phyloP scores from a whole-genome alignment of 352 stramenopile species.

The Phytophthora lateralis region DNA sequence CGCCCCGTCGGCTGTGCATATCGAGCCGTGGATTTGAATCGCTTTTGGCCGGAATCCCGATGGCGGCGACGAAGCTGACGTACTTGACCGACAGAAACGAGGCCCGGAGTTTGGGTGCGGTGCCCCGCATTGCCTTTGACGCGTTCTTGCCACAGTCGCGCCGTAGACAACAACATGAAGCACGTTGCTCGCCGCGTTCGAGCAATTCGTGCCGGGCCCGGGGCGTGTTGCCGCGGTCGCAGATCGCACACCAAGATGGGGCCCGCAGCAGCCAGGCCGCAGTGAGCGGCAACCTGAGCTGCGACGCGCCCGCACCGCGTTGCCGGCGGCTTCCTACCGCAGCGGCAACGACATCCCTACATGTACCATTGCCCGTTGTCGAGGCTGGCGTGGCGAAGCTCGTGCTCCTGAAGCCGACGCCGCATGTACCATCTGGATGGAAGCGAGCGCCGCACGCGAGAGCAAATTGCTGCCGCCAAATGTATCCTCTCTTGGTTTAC shows the following conservation, averaged over 20 bases:
- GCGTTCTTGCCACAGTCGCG: conserved; percentile 7
- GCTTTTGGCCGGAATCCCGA: conserved; percentile 16
- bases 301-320: conserved; percentile 12
- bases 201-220: conserved; percentile 18
- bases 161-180: conserved; percentile 21
- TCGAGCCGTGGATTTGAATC: conserved; percentile 24
- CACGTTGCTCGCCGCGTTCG: conserved; percentile 24
- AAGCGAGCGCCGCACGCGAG: conserved; percentile 22
- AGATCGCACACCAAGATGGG: conserved; percentile 27
- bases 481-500: background rate
- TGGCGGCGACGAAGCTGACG: conserved; percentile 23
- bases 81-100: conserved; percentile 17
- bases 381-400: too few relatives aligned
- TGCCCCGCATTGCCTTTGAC: background rate
- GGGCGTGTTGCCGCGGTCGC: background rate
- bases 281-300: conserved; percentile 20
- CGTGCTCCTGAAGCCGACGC: background rate
- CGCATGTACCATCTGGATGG: conserved; percentile 25
- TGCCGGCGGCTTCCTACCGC: conserved; percentile 21
- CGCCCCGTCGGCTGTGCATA: background rate
- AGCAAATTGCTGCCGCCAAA: background rate
- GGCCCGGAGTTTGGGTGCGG: conserved; percentile 9
- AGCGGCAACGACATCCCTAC: background rate
- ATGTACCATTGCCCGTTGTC: too few relatives aligned
- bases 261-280: conserved; percentile 14